Base-by-base conservation (phyloP, 768 basidiomycete species). In the Filobasidium wieringae region DNA sequence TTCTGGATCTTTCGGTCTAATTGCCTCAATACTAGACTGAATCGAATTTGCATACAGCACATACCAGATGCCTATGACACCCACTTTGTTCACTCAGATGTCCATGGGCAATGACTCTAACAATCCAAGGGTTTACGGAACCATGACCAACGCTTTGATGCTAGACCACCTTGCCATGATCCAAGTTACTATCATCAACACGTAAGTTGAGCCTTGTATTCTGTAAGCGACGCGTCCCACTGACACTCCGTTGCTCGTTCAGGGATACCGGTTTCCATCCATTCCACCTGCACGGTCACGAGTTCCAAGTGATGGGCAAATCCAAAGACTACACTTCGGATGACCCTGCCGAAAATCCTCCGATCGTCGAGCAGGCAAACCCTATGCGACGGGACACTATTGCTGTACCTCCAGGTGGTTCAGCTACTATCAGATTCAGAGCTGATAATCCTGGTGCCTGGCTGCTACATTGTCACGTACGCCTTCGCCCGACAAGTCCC, bases 381-480 rank as follows among this genome's bases (percentile, higher is more conserved):
- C 93, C 92, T 1, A 82, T 92, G 67, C 83, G 89, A n/a, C 80
- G 93, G 37, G 93, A 99, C 72, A 92, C 89, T 0, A 77, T 93
- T 15, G 80, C 82, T 57, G 81, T 95, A 51, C 85, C 86, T 2
- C 78, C 82, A 3, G 78, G 78, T 58, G 74, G 80, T 19, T 83
- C 83, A 2, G 85, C 80, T 11, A 86, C 86, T 0, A 75, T 99
- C 43, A 82, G 89, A 22, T 73, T 91, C 65, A 76, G 84, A 47
- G 88, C 88, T 1, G 87, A 97, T 71, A 97, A 97, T 74, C 93
- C 93, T 0, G 93, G 93, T 11, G 83, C 80, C 7, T 92, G 88
- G 68, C 63, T 74, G 59, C 70, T 73, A 64, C 72, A 71, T 57
- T 71, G 72, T 88, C 71, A 89, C 83, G 84, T 77, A 43, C 31